Base-by-base conservation (phyloP, 2,329 filamentous ascomycete species). In the Sarocladium oryzae region DNA sequence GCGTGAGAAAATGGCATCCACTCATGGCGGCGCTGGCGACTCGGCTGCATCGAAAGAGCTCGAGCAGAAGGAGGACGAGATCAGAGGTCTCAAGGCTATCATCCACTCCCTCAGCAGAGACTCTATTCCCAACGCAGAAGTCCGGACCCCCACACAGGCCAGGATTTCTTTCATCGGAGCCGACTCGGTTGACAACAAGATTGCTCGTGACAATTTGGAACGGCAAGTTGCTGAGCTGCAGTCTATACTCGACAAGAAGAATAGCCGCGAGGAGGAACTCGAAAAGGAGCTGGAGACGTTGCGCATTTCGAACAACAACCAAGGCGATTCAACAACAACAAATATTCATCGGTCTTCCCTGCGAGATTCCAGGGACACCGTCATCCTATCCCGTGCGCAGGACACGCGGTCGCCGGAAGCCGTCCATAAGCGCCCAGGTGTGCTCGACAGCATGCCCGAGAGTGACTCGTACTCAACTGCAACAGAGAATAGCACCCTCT, bases 61-160 rank as follows among this genome's bases (percentile, higher is more conserved):
- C 26, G 90, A 95, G 64, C 88, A 95, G 63, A 93, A 95, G 65
- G 92, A 99, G 61, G 93, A 99, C 60, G 93, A 99, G 72, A 97
- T 99, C 62, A 82, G 92, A 55, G 93, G 93, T 43, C 78, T 99
- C 57, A 99, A 97, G 69, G 92, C 93, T 38, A 97, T 99, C 63
- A 97, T 99, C 54, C 92, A 97, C 69, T 96, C 89, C 16, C 76
- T 99, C 33, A 96, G 90, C 66, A 80, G 89, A 55, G 89, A 89
- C 58, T 80, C 84, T 10, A 72, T 78, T n/a, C 73, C 75, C 3
- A 68, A 68, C 24, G 38, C 64, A 63, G 55, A 71, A 60, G 61
- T 67, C 54, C 59, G 55, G n/a, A 58, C 58, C 4, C 59, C 63
- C 5, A 58, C 56, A 3, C 61, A 58, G 38, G 61, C 62, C 21